These are phyloP conservation scores for Mortierella sp. DNA, from an alignment of 371 early-diverging fungal species.

Conservation along the genomic window DNA sequence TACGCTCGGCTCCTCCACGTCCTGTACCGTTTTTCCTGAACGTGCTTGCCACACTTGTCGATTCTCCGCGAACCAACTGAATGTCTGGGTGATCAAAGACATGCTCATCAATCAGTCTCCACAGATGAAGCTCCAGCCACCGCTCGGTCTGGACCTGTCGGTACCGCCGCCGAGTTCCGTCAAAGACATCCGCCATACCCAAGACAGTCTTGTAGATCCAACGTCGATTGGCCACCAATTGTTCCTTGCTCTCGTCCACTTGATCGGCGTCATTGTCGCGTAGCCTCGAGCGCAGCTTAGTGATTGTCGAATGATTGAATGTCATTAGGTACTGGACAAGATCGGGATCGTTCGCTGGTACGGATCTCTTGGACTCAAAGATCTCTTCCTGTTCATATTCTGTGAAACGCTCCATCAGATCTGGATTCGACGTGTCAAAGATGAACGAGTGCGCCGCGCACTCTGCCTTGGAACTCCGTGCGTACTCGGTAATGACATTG, in stretches of 20 bases:
- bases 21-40: not conserved
- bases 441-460: not conserved
- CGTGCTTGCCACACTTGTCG: not conserved
- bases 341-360: not conserved
- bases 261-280: not conserved
- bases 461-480: not conserved
- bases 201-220: not conserved
- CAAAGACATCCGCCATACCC: not conserved
- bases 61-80: not conserved
- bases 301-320: not conserved
- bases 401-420: not conserved
- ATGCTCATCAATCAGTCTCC: not conserved
- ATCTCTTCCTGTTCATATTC: not conserved
- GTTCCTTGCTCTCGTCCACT: not conserved
- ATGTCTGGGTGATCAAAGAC: not conserved
- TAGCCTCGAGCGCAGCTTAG: not conserved
- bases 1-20: not conserved
- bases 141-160: not conserved
- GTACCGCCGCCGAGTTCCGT: constrained; percentile 1
- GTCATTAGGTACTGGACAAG: not conserved
- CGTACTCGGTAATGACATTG: not conserved
- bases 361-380: not conserved
- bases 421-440: not conserved
- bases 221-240: not conserved
- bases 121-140: not conserved